Percentiles rank a stretch among this genome's conserved stretches.
phyloP scores from a whole-genome alignment of 2,329 filamentous ascomycete genomes.

The Botryotinia convoluta region DNA sequence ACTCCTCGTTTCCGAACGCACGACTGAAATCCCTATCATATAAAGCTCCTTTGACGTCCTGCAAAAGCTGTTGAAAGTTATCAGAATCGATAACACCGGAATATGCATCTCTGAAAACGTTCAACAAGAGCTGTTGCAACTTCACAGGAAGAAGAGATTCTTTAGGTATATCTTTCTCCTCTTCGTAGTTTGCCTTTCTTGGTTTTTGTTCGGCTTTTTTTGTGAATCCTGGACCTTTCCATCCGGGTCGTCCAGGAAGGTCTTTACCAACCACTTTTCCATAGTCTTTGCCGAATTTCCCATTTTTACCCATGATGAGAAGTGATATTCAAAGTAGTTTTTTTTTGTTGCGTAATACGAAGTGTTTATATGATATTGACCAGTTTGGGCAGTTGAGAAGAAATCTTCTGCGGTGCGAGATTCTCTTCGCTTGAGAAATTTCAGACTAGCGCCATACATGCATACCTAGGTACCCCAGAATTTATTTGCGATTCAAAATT shows the following conservation, averaged over 20 bases:
- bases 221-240: constrained; percentile 33
- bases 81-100: constrained; percentile 47
- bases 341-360: neutral
- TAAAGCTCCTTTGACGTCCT: constrained; percentile 80
- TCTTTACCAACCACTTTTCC: constrained; percentile 34
- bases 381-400: neutral
- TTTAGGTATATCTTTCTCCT: constrained; percentile 15
- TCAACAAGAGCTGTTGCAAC: constrained; percentile 68
- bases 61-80: constrained; percentile 58
- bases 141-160: constrained; percentile 43
- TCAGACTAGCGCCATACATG: constrained; percentile 9
- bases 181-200: constrained; percentile 13
- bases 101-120: constrained; percentile 70
- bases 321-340: neutral
- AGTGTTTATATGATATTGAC: neutral
- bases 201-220: constrained; percentile 29
- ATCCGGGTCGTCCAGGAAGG: constrained; percentile 28
- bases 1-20: constrained; percentile 71
- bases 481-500: constrained; percentile 1
- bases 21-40: constrained; percentile 79
- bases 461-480: neutral
- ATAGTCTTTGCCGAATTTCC: constrained; percentile 29
- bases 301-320: constrained; percentile 32
- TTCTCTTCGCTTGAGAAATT: constrained; percentile 17
- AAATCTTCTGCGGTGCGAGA: constrained; percentile 15